These are phyloP conservation scores for Wickerhamomyces xylosicus DNA, from an alignment of 805 yeast genomes.

Conservation along the genomic window DNA sequence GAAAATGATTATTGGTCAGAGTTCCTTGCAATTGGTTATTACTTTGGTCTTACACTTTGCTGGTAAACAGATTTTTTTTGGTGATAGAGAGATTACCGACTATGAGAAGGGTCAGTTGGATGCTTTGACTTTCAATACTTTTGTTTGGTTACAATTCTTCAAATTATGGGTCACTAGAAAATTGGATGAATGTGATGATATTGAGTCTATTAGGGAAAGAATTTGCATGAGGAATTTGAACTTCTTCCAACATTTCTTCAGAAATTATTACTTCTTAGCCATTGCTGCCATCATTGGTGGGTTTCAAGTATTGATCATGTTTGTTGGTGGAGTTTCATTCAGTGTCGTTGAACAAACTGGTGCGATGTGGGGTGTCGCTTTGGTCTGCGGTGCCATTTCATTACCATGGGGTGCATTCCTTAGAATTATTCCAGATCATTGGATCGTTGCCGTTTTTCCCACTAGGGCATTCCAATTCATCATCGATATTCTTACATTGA, in stretches of 20 bases:
- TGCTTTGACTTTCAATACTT: conserved; percentile 88
- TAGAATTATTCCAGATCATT: conserved; percentile 74
- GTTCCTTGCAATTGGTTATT: conserved; percentile 63
- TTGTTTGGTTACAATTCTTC: conserved; percentile 97
- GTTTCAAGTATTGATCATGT: conserved; percentile 84
- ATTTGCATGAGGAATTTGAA: conserved; percentile 58
- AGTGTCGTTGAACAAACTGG: conserved; percentile 71
- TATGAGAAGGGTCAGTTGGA: conserved; percentile 50
- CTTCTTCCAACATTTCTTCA: conserved; percentile 70
- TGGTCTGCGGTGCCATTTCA: conserved; percentile 70
- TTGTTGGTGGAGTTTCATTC: conserved; percentile 95
- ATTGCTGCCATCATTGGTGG: conserved; percentile 72
- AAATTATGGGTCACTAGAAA: conserved; percentile 86
- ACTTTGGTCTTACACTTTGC: conserved; percentile 79
- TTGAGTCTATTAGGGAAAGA: conserved; percentile 45
- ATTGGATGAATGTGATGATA: conserved; percentile 76
- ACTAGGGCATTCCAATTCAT: conserved; percentile 23
- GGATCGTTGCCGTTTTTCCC: conserved; percentile 63
- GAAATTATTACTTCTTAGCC: conserved; percentile 72
- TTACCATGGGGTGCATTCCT: conserved; percentile 72
- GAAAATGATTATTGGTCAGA: conserved; percentile 95
- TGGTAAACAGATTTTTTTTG: conserved; percentile 52
- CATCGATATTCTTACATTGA: conserved; percentile 12
- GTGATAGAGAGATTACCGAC: conserved; percentile 20
- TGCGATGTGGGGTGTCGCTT: conserved; percentile 83